These are phyloP conservation scores for Phlyctochytrium arcticum DNA, from an alignment of 192 early-diverging fungal genomes.

Conservation along the genomic window DNA sequence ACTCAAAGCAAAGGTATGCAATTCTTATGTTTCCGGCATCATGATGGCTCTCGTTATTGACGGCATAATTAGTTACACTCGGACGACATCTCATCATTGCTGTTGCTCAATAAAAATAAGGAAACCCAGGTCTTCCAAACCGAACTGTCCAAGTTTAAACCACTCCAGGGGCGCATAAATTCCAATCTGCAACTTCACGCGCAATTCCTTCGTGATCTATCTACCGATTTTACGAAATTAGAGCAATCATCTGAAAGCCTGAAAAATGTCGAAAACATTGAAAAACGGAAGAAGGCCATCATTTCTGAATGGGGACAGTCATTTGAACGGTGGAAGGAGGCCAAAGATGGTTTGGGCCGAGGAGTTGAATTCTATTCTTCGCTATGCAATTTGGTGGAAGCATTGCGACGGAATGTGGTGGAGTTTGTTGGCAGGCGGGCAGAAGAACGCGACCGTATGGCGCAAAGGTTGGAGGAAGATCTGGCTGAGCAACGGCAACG, in stretches of 20 bases:
- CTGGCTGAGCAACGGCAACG: constrained; percentile 59
- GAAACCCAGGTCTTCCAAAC: constrained; percentile 83
- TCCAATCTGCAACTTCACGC: constrained; percentile 71
- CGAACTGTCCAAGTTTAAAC: constrained; percentile 89
- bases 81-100: constrained; percentile 83
- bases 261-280: constrained; percentile 53
- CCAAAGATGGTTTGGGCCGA: constrained; percentile 62
- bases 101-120: constrained; percentile 78
- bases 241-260: constrained; percentile 32
- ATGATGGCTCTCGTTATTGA: neutral
- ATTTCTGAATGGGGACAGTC: constrained; percentile 63
- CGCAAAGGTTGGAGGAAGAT: constrained; percentile 45
- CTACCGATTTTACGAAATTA: constrained; percentile 64
- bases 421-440: constrained; percentile 58
- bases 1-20: constrained; percentile 66
- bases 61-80: constrained; percentile 47
- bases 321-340: constrained; percentile 64
- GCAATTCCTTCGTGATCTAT: constrained; percentile 69
- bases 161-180: constrained; percentile 68
- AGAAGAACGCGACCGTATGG: constrained; percentile 57
- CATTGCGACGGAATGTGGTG: constrained; percentile 46
- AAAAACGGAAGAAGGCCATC: constrained; percentile 62
- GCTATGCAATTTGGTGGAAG: constrained; percentile 53
- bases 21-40: neutral
- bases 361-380: constrained; percentile 70